These are phyloP conservation scores for Emydomyces testavorans DNA, from an alignment of 2,329 filamentous ascomycete genomes.

Conservation along the genomic window DNA sequence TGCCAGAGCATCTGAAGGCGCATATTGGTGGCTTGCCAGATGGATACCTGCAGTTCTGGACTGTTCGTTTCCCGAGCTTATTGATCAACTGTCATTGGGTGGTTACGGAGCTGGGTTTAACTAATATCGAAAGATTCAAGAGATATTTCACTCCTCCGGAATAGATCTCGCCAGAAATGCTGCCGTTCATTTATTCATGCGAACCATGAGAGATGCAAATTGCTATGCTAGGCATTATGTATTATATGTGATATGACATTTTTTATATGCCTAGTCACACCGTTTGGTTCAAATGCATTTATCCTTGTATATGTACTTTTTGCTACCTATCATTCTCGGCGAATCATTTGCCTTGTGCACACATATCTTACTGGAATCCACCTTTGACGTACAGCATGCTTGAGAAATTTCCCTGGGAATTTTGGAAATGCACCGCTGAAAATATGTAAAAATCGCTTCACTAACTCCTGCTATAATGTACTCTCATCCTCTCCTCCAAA, in stretches of 20 bases:
- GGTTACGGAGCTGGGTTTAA: conserved; percentile 54
- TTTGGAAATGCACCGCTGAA: too few species aligned
- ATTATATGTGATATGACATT: not conserved
- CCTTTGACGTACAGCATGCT: too few species aligned
- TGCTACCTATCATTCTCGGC: too few species aligned
- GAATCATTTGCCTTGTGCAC: too few species aligned
- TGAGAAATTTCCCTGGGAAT: too few species aligned
- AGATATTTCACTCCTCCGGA: conserved; percentile 32
- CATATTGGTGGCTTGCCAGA: conserved; percentile 64
- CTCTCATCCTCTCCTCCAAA: not conserved
- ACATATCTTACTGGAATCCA: too few species aligned
- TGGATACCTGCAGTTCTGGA: conserved; percentile 78
- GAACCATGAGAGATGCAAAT: not conserved
- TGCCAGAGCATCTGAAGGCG: conserved; percentile 66
- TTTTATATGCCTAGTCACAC: too few species aligned
- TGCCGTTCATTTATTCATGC: not conserved
- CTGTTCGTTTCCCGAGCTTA: conserved; percentile 62
- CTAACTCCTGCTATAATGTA: not conserved
- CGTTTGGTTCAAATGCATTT: too few species aligned
- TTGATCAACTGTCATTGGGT: conserved; percentile 69
- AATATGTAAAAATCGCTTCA: too few species aligned
- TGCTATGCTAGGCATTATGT: not conserved
- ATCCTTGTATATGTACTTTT: too few species aligned
- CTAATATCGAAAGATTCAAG: conserved; percentile 31
- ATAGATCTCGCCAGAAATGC: conserved; percentile 15